These are phyloP conservation scores for Verticillium isaacii DNA, from an alignment of 2,329 filamentous ascomycete species.

Conservation along the genomic window DNA sequence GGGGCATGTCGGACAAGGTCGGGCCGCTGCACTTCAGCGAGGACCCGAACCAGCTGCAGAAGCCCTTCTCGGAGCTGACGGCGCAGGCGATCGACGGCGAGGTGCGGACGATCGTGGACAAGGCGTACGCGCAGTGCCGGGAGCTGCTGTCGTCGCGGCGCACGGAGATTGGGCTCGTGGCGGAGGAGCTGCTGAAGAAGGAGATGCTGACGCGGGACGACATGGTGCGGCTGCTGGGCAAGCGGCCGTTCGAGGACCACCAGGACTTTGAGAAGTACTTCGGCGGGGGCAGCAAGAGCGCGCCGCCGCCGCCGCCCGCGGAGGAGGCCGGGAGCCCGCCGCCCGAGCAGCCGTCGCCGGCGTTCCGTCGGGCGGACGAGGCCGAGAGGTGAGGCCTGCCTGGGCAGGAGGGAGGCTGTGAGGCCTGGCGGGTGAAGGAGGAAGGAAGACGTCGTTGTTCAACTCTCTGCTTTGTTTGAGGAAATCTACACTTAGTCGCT, in stretches of 20 bases:
- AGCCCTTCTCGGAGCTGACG: conserved; percentile 93
- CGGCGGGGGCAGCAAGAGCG: conserved; percentile 52
- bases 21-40: conserved; percentile 90
- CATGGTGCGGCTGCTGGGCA: conserved; percentile 82
- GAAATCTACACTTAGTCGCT: background rate
- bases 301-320: conserved; percentile 51
- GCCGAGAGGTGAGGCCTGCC: background rate
- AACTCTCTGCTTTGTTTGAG: background rate
- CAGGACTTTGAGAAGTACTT: conserved; percentile 97
- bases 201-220: conserved; percentile 90
- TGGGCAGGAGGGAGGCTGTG: no score
- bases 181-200: conserved; percentile 88
- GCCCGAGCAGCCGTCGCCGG: conserved; percentile 30
- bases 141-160: conserved; percentile 82
- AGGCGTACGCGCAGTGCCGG: conserved; percentile 88
- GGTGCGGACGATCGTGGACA: conserved; percentile 84
- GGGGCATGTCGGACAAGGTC: conserved; percentile 95
- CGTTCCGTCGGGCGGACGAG: conserved; percentile 22
- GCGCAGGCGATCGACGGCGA: conserved; percentile 89
- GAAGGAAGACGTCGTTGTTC: background rate
- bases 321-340: conserved; percentile 34
- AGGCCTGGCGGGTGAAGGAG: no score
- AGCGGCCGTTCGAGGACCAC: conserved; percentile 76
- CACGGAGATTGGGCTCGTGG: conserved; percentile 80
- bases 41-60: conserved; percentile 75